Percentiles rank a stretch among this genome's conserved stretches.
Evolutionary conservation across 1,284 basidiomycete species (phyloP).

Genomic region (Amylostereum chailletii): DNA sequence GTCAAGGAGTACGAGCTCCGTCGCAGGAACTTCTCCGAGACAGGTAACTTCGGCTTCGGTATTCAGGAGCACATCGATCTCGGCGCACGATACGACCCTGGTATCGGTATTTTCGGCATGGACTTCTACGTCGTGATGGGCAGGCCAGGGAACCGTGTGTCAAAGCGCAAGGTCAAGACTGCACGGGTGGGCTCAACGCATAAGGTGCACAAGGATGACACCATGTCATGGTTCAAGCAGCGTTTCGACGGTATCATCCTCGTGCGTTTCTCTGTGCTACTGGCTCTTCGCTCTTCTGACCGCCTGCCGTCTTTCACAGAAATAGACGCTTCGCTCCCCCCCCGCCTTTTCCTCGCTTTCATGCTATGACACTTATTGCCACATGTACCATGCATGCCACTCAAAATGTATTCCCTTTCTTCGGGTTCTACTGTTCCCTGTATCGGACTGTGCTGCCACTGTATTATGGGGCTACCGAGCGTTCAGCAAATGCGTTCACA

Average conservation of each 20-base stretch:
- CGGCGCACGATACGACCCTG: conserved; percentile 95
- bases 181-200: conserved; percentile 84
- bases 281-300: neutral
- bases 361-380: conserved; percentile 22
- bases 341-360: conserved; percentile 12
- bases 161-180: conserved; percentile 87
- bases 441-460: neutral
- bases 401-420: conserved; percentile 6
- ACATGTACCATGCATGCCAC: conserved; percentile 18
- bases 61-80: conserved; percentile 99
- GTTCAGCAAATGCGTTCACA: no score
- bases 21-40: conserved; percentile 93
- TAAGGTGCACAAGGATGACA: conserved; percentile 88
- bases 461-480: no score
- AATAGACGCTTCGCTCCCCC: conserved; percentile 9
- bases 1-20: conserved; percentile 99
- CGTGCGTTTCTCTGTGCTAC: conserved; percentile 34
- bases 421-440: neutral
- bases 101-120: conserved; percentile 97
- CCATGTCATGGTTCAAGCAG: conserved; percentile 98
- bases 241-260: conserved; percentile 95
- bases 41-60: conserved; percentile 98
- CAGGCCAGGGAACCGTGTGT: conserved; percentile 88
- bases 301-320: conserved; percentile 7
- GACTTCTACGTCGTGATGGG: conserved; percentile 99